Conservation (phyloP, 2,329 filamentous ascomycete species). For the Claviceps fusiformis region DNA sequence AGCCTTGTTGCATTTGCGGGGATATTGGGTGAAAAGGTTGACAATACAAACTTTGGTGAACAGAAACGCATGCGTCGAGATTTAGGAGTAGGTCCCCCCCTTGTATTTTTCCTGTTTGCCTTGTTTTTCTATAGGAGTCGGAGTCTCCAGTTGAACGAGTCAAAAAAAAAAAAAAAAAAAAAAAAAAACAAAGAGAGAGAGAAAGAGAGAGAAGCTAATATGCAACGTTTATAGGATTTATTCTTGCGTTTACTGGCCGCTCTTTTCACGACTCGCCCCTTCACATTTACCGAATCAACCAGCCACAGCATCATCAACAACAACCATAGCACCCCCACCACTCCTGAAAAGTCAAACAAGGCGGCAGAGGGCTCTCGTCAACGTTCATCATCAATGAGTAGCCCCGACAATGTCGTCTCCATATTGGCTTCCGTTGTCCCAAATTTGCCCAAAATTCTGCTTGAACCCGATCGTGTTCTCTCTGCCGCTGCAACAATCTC, state of each 20-base stretch:
- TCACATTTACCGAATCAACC: constrained; percentile 49
- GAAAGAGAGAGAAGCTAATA: background rate
- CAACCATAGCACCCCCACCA: constrained; percentile 11
- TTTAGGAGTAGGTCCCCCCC: constrained; percentile 51
- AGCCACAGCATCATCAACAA: constrained; percentile 14
- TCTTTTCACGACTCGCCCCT: constrained; percentile 81
- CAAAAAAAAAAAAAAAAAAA: background rate
- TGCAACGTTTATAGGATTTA: constrained; percentile 51
- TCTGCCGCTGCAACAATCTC: constrained; percentile 71
- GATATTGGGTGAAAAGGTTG: constrained; percentile 84
- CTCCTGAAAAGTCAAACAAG: constrained; percentile 24
- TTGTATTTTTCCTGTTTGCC: background rate
- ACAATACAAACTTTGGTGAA: constrained; percentile 95
- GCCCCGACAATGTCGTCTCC: constrained; percentile 62
- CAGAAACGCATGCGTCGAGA: constrained; percentile 85
- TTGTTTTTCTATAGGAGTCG: background rate
- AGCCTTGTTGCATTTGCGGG: constrained; percentile 78
- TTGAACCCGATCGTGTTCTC: constrained; percentile 72
- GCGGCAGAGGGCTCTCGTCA: constrained; percentile 19
- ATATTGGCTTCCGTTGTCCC: constrained; percentile 71
- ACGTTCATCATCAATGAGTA: constrained; percentile 12
- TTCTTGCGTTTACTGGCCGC: constrained; percentile 79
- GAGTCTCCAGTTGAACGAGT: background rate
- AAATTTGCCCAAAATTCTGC: constrained; percentile 66
- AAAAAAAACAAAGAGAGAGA: background rate